Evolutionary conservation across 2,329 filamentous ascomycete species (phyloP), one percentile per base, ranked within the genome.

Genomic region (Fusarium scirpi): DNA sequence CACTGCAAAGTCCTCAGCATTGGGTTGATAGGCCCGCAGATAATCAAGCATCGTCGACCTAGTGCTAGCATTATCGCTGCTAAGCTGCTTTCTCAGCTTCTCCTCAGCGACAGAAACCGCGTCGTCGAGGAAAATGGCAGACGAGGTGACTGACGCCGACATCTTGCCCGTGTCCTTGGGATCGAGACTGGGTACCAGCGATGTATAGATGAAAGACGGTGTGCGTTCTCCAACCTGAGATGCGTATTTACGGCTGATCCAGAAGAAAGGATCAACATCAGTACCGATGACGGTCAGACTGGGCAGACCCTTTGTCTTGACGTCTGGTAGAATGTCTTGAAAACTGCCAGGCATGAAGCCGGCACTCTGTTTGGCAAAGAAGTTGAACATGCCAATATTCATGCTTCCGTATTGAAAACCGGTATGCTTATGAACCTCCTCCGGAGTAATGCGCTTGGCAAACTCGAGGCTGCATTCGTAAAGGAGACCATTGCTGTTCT

Each of bases 161-260:
- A 56, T 56, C 30, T 56, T 56, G 2, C 53, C 53, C 5, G 22
- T 48, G 10, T 56, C 53, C 0, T 56, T 48, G 15, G 53, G 53
- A 40, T 56, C 53, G 1, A 56, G 53, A 15, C 53, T 56, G n/a
- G 53, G 53, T 2, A 56, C 53, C n/a, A 56, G 53, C 24, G 43
- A 56, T 22, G 53, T 56, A 24, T 56, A 56, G 53, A 56, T 56
- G 30, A 56, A 56, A 15, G 29, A 56, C 10, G 53, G 53, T 24
- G 13, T 40, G 24, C 53, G 53, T 6, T 56, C 53, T 30, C 53
- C 53, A 15, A 56, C 53, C n/a, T 47, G 53, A 24, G 53, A 29
- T n/a, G 53, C 53, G n/a, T 56, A 56, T 40, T 56, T 56, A 30
- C 53, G 53, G 40, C 53, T 56, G 53, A 56, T 56, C 53, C 53